These are phyloP conservation scores for Leccinum subspadiceum DNA, from an alignment of 1,284 basidiomycete genomes.

Conservation along the genomic window DNA sequence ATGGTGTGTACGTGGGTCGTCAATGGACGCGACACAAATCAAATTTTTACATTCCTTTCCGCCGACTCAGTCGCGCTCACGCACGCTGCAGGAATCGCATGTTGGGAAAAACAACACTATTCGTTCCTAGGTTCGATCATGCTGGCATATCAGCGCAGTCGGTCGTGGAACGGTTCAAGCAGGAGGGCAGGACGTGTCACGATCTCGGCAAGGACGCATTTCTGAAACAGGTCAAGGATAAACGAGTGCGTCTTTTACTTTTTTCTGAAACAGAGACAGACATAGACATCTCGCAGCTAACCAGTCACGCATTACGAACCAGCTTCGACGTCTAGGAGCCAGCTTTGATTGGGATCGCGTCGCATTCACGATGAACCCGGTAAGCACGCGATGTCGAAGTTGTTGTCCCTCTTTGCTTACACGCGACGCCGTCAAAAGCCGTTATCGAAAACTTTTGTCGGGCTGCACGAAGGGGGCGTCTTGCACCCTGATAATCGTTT, in stretches of 20 bases:
- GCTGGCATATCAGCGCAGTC: constrained; percentile 91
- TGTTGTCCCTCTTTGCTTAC: background rate
- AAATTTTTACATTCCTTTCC: background rate
- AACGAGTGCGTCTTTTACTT: constrained; percentile 61
- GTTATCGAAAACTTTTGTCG: constrained; percentile 77
- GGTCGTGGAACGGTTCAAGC: constrained; percentile 79
- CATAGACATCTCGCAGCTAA: no score
- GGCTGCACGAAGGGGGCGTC: constrained; percentile 50
- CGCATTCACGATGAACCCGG: constrained; percentile 67
- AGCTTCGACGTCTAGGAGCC: constrained; percentile 66
- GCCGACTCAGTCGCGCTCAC: background rate
- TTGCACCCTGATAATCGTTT: constrained; percentile 97
- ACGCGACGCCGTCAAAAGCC: constrained; percentile 70
- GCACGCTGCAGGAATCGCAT: constrained; percentile 78
- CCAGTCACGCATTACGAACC: no score
- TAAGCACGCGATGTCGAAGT: constrained; percentile 36
- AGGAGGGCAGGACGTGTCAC: no score
- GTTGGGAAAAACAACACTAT: constrained; percentile 90
- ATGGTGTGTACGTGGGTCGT: no score
- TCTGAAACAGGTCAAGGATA: constrained; percentile 85
- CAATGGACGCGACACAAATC: no score
- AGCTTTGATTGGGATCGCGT: constrained; percentile 82
- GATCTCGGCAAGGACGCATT: constrained; percentile 88
- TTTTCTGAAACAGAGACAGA: background rate
- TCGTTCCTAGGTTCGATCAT: constrained; percentile 87